A percentile compares a stretch with the other conserved stretches of the same genome.
phyloP scores from a whole-genome alignment of 495 filamentous ascomycete genomes.

The Talaromyces liani region DNA sequence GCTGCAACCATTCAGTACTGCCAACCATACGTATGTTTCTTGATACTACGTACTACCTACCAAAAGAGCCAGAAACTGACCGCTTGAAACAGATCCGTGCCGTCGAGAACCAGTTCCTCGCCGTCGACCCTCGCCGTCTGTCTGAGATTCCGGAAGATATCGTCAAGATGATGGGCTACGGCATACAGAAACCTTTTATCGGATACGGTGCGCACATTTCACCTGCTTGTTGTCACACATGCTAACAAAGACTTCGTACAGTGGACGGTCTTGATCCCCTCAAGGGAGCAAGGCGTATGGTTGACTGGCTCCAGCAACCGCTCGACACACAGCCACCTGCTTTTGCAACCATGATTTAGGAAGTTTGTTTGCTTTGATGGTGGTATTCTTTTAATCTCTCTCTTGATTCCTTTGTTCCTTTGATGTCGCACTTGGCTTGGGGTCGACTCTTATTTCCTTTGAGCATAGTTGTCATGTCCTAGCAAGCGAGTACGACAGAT shows the following conservation, averaged over 20 bases:
- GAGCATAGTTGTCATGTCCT: background rate
- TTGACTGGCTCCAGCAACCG: conserved; percentile 3
- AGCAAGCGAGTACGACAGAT: background rate
- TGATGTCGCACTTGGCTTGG: background rate
- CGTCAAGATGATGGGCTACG: conserved; percentile 4
- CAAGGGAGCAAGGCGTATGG: conserved; percentile 2
- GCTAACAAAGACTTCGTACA: background rate
- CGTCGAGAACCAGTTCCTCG: conserved; percentile 6
- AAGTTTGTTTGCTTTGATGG: too few relatives aligned
- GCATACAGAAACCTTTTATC: conserved; percentile 3
- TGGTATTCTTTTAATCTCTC: background rate
- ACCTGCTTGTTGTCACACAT: background rate
- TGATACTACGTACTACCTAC: background rate
- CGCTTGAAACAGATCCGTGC: background rate
- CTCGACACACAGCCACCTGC: conserved; percentile 4
- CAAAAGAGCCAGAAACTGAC: background rate
- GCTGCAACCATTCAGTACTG: conserved; percentile 2
- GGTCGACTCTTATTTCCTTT: background rate
- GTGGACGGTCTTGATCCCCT: conserved; percentile 5
- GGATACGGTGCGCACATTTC: background rate
- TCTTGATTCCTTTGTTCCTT: background rate
- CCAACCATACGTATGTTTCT: conserved; percentile 1
- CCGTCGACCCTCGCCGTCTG: conserved; percentile 3
- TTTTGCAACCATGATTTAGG: background rate
- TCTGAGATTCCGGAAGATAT: conserved; percentile 1